These are phyloP conservation scores for Waltiozyma sp. DNA, from an alignment of 1,139 yeast genomes.

Conservation along the genomic window DNA sequence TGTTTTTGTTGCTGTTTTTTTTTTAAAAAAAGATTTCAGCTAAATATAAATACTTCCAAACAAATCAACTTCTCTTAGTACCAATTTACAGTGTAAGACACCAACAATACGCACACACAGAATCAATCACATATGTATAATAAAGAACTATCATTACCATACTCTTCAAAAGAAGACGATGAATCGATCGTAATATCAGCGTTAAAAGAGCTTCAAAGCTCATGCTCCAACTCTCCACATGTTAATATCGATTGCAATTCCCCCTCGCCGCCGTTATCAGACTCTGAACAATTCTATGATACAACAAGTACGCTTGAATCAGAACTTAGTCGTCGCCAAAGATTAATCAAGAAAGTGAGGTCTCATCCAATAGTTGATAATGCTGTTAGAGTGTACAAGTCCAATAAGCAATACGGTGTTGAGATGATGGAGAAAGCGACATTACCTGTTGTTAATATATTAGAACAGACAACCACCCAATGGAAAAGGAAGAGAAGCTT, in stretches of 20 bases:
- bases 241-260: neutral
- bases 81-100: neutral
- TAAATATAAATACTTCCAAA: too few species aligned
- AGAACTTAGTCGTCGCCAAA: conserved; percentile 4
- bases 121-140: neutral
- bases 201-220: neutral
- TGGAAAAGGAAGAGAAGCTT: conserved; percentile 21
- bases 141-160: neutral
- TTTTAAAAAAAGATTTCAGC: too few species aligned
- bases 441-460: conserved; percentile 40
- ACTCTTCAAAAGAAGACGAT: neutral
- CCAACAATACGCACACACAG: neutral
- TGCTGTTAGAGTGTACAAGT: conserved; percentile 50
- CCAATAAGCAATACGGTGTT: conserved; percentile 54
- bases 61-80: too few species aligned
- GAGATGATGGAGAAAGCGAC: conserved; percentile 57
- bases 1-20: too few species aligned
- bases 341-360: conserved; percentile 29
- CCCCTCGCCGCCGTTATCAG: neutral
- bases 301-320: conserved; percentile 10
- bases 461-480: conserved; percentile 30
- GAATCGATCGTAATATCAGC: neutral
- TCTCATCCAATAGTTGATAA: conserved; percentile 43
- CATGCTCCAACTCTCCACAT: neutral
- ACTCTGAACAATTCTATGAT: conserved; percentile 13